Percentiles rank a stretch among this genome's conserved stretches.
Evolutionary conservation across 2,329 filamentous ascomycete genomes (phyloP).

Genomic region (Beauveria australis): DNA sequence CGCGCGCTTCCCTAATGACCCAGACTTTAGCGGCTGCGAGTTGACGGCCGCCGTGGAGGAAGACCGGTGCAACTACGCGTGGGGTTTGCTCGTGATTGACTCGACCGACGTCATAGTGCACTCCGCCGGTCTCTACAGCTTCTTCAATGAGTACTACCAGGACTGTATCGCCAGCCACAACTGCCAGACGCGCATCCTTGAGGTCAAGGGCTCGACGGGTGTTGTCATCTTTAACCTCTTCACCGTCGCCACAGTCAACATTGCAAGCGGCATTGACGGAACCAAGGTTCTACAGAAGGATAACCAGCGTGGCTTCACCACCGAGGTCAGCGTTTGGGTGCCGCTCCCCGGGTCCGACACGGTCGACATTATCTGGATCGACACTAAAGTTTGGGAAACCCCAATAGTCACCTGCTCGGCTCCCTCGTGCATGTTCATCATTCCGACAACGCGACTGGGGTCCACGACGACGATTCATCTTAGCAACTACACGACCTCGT

Average conservation of each 20-base stretch:
- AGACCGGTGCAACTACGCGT: slow-evolving; percentile 28
- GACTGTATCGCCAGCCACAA: slow-evolving; percentile 35
- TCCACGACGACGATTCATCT: slow-evolving; percentile 13
- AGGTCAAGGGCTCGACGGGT: slow-evolving; percentile 13
- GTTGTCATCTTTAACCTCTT: slow-evolving; percentile 12
- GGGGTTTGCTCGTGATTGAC: slow-evolving; percentile 44
- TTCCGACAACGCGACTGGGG: slow-evolving; percentile 16
- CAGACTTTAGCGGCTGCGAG: slow-evolving; percentile 16
- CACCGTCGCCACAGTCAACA: slow-evolving; percentile 9
- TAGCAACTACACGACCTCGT: slow-evolving; percentile 14
- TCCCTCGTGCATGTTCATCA: slow-evolving; percentile 16
- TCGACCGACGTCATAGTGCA: slow-evolving; percentile 40
- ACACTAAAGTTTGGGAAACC: slow-evolving; percentile 11
- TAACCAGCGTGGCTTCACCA: slow-evolving; percentile 18
- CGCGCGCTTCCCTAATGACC: slow-evolving; percentile 11
- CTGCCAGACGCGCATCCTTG: slow-evolving; percentile 32
- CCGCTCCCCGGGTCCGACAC: slow-evolving; percentile 16
- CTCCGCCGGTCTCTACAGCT: slow-evolving; percentile 48
- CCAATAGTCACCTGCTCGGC: slow-evolving; percentile 12
- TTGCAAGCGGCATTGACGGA: slow-evolving; percentile 11
- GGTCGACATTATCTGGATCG: slow-evolving; percentile 17
- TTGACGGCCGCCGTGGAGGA: slow-evolving; percentile 19
- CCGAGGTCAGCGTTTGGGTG: slow-evolving; percentile 20
- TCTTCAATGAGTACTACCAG: slow-evolving; percentile 51
- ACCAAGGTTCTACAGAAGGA: slow-evolving; percentile 13